Percentiles rank a stretch among this genome's conserved stretches.
Conservation (phyloP, 495 filamentous ascomycete species). For the Penicillium verhagenii region DNA sequence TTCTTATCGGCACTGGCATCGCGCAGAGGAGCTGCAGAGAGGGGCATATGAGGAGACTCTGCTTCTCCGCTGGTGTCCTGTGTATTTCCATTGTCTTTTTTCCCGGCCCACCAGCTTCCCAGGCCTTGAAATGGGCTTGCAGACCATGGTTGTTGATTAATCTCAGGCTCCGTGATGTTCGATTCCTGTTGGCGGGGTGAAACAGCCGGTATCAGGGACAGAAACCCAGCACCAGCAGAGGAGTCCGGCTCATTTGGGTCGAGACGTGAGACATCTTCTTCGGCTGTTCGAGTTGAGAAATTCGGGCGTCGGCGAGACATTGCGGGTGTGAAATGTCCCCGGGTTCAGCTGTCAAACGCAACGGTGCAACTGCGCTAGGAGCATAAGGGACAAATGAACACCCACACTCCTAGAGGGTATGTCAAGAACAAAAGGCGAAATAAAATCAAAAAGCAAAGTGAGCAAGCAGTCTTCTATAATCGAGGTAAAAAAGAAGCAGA, state of each 20-base stretch:
- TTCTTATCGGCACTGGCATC: conserved; percentile 34
- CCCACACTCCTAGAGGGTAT: background rate
- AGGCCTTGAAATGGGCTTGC: conserved; percentile 25
- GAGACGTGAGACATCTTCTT: conserved; percentile 54
- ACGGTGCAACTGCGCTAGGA: conserved; percentile 8
- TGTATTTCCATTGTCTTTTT: background rate
- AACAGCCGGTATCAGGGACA: conserved; percentile 23
- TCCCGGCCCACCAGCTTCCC: conserved; percentile 30
- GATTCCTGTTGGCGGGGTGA: conserved; percentile 33
- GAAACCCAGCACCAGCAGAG: conserved; percentile 19
- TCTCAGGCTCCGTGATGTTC: conserved; percentile 16
- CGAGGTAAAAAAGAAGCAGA: background rate
- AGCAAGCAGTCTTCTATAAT: background rate
- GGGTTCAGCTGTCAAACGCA: conserved; percentile 20
- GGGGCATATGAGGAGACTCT: conserved; percentile 8
- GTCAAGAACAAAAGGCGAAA: background rate
- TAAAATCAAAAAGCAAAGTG: background rate
- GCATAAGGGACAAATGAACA: background rate
- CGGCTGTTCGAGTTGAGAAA: conserved; percentile 54
- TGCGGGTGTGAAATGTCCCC: conserved; percentile 10
- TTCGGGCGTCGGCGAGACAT: conserved; percentile 47
- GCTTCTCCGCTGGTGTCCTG: conserved; percentile 5
- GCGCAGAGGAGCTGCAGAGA: conserved; percentile 26
- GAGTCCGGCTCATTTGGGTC: conserved; percentile 35
- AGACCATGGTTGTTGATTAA: conserved; percentile 22